phyloP scores from a whole-genome alignment of 805 yeast genomes.

The Cyberlindnera xylosilytica region DNA sequence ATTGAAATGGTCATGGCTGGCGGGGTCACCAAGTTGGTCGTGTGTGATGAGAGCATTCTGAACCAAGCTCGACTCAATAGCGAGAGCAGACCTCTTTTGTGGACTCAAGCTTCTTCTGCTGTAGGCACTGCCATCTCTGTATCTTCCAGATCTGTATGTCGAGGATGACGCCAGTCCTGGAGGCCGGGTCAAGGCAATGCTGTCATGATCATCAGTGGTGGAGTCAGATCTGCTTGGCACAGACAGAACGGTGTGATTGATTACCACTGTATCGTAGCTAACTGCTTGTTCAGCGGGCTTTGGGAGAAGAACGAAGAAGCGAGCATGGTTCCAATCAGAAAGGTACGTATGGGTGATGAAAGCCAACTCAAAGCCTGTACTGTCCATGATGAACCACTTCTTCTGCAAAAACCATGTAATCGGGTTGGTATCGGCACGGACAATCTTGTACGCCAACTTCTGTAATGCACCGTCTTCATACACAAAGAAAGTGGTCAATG shows the following conservation, averaged over 20 bases:
- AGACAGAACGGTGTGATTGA: background rate
- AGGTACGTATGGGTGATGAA: background rate
- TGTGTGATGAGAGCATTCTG: conserved; percentile 3
- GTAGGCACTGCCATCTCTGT: background rate
- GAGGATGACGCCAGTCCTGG: too few species aligned
- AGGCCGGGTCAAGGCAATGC: too few species aligned
- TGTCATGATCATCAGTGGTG: too few species aligned
- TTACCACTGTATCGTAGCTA: background rate
- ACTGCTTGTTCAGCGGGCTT: background rate
- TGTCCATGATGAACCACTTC: conserved; percentile 6
- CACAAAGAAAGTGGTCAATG: background rate
- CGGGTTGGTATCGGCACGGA: background rate
- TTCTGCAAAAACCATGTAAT: conserved; percentile 1
- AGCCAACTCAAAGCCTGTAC: conserved; percentile 8
- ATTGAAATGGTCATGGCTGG: background rate
- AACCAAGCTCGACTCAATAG: conserved; percentile 3
- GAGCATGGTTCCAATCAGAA: background rate
- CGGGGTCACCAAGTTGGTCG: conserved; percentile 1
- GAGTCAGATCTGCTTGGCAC: too few species aligned
- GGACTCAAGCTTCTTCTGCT: background rate
- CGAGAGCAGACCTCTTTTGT: background rate
- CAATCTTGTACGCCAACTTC: background rate
- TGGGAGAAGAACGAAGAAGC: conserved; percentile 4
- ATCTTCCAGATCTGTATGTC: too few species aligned
- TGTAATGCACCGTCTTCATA: background rate